Base-by-base conservation (phyloP, 73 alveolate genomes). In the Breviolum minutum region DNA sequence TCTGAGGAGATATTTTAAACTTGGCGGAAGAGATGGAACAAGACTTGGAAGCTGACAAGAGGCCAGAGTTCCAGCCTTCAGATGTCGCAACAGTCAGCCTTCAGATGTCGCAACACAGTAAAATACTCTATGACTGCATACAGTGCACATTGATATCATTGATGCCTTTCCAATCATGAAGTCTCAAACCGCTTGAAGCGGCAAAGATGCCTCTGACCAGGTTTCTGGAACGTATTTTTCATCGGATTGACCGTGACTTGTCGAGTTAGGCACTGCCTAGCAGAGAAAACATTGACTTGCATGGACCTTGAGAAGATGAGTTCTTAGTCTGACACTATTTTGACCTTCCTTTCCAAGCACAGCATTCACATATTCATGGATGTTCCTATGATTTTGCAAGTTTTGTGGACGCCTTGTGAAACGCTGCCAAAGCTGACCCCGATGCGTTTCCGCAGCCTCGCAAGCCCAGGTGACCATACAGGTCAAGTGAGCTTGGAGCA, bases 1-100 rank as follows among this genome's bases (percentile, higher is more conserved):
- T 17, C 32, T 71, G 32, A 71, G 81, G 81, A 71, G 81, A 71
- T 7, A 22, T 71, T 71, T 71, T 71, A 30, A 71, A 71, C 30
- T 71, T 71, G 30, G 81, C 81, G 10, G 81, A 71, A 71, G 81
- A 71, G 81, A 71, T 71, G 81, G 81, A 71, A 71, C 81, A 71
- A 71, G 81, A 71, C 81, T 48, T 71, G 13, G 81, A 71, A 71
- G 81, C 81, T 71, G 81, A 71, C 26, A 13, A 30, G 30, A 71
- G 81, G 81, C 26, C 13, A 17, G 26, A 17, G 81, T 48, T 8
- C 5, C 30, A 54, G 60, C 60, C 85, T 40, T 40, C 54, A 40
- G 54, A 40, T 40, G 54, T 40, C 54, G 54, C 54, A 40, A 40
- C 54, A 40, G 54, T n/a, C 30, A 54, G 60, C 60, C 85, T 40